A percentile compares a stretch with the other conserved stretches of the same genome.
Conservation (phyloP, 2,329 filamentous ascomycete genomes). For the Neofusicoccum laricinum region DNA sequence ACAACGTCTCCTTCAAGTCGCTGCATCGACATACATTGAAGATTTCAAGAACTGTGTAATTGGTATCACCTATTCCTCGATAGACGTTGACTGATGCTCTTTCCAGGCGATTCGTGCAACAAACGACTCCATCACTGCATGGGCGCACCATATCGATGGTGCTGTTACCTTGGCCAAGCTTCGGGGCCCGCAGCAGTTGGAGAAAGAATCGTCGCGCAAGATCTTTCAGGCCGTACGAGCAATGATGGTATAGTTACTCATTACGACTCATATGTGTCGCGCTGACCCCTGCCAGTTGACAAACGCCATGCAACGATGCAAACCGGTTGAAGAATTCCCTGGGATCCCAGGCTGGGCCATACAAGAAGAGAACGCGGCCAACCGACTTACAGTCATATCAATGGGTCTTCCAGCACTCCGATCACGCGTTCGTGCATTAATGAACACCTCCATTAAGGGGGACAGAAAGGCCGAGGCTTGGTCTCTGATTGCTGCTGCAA, state of each 20-base stretch:
- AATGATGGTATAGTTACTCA: constrained; percentile 34
- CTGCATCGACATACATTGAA: neutral
- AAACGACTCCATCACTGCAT: constrained; percentile 34
- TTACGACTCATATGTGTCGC: neutral
- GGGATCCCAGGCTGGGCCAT: constrained; percentile 34
- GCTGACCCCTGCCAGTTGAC: constrained; percentile 30
- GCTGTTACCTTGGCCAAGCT: constrained; percentile 39
- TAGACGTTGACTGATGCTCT: neutral
- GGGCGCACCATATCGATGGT: constrained; percentile 41
- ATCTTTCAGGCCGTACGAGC: constrained; percentile 41
- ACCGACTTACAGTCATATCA: constrained; percentile 38
- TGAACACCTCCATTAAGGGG: constrained; percentile 23
- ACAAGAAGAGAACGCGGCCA: constrained; percentile 38
- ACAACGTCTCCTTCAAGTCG: neutral
- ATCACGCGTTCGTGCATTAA: constrained; percentile 30
- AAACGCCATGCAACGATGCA: constrained; percentile 38
- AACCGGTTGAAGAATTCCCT: constrained; percentile 38
- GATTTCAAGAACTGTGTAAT: constrained; percentile 11
- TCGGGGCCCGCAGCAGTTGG: constrained; percentile 38
- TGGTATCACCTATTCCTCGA: neutral
- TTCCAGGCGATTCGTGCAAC: constrained; percentile 37
- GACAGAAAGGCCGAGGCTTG: constrained; percentile 27
- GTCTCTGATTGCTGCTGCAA: constrained; percentile 33
- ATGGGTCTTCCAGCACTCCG: constrained; percentile 38
- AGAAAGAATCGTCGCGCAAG: constrained; percentile 34